Evolutionary conservation across 2,329 filamentous ascomycete species (phyloP).

Genomic region (Neocucurbitaria cava): DNA sequence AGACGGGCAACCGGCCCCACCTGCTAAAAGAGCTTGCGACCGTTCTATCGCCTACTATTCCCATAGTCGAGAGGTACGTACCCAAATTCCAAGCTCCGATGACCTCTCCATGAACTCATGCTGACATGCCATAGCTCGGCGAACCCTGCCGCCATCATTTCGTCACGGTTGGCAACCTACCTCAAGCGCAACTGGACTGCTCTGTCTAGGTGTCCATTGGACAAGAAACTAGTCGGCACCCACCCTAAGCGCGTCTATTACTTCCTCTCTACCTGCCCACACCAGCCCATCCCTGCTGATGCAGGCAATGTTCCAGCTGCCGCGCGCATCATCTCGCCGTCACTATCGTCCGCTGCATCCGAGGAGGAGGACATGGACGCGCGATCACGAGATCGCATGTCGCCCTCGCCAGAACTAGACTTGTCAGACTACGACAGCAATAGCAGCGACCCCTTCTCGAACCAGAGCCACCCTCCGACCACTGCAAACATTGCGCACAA

Average conservation of each 20-base stretch:
- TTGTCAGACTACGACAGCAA: slow-evolving; percentile 84
- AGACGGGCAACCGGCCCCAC: slow-evolving; percentile 89
- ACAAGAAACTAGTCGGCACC: slow-evolving; percentile 89
- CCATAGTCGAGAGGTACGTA: slow-evolving; percentile 89
- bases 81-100: slow-evolving; percentile 17
- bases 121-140: slow-evolving; percentile 72
- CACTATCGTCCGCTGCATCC: slow-evolving; percentile 79
- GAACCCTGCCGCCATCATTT: slow-evolving; percentile 94
- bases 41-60: slow-evolving; percentile 76
- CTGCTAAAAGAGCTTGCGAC: slow-evolving; percentile 91
- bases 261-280: slow-evolving; percentile 87
- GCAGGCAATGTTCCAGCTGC: slow-evolving; percentile 58
- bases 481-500: slow-evolving; percentile 61
- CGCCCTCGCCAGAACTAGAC: slow-evolving; percentile 92
- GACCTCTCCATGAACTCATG: slow-evolving; percentile 37
- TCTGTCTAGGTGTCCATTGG: slow-evolving; percentile 81
- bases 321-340: slow-evolving; percentile 78
- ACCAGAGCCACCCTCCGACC: slow-evolving; percentile 50
- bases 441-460: slow-evolving; percentile 67
- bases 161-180: slow-evolving; percentile 87
- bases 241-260: slow-evolving; percentile 97
- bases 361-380: slow-evolving; percentile 70
- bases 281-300: slow-evolving; percentile 78
- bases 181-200: slow-evolving; percentile 85
- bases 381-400: slow-evolving; percentile 70